Percentiles rank a stretch among this genome's conserved stretches.
Evolutionary conservation across 305 asterid genomes (phyloP).

Genomic region (Fraxinus baroniana): DNA sequence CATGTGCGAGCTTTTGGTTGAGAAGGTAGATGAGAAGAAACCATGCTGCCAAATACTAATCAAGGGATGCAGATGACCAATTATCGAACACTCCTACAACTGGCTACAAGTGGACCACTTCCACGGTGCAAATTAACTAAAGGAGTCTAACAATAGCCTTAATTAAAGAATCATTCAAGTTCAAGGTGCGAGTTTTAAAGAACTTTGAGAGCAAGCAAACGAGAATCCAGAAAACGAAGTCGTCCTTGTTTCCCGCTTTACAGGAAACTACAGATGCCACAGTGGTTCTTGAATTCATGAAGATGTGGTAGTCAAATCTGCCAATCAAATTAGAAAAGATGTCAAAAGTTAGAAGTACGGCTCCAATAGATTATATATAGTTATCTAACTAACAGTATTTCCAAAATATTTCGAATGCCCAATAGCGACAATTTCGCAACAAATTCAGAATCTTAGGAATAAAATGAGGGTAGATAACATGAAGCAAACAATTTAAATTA

Average conservation of each 20-base stretch:
- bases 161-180: slow-evolving; percentile 18
- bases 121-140: slow-evolving; percentile 17
- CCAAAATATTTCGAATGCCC: neutral
- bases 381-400: neutral
- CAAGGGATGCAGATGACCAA: slow-evolving; percentile 32
- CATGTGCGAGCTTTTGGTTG: slow-evolving; percentile 1
- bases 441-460: neutral
- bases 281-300: slow-evolving; percentile 48
- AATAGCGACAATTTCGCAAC: neutral
- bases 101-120: neutral
- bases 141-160: slow-evolving; percentile 16
- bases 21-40: slow-evolving; percentile 39
- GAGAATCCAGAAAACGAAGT: slow-evolving; percentile 43
- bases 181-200: slow-evolving; percentile 23
- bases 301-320: slow-evolving; percentile 40
- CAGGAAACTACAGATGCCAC: slow-evolving; percentile 51
- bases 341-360: neutral
- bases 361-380: neutral
- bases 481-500: neutral
- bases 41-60: slow-evolving; percentile 34
- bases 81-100: slow-evolving; percentile 17
- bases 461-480: neutral
- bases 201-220: slow-evolving; percentile 32
- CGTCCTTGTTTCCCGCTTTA: slow-evolving; percentile 47
- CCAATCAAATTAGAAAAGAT: neutral